Base-by-base conservation (phyloP, 768 basidiomycete species). In the Crassisporium funariophilum region DNA sequence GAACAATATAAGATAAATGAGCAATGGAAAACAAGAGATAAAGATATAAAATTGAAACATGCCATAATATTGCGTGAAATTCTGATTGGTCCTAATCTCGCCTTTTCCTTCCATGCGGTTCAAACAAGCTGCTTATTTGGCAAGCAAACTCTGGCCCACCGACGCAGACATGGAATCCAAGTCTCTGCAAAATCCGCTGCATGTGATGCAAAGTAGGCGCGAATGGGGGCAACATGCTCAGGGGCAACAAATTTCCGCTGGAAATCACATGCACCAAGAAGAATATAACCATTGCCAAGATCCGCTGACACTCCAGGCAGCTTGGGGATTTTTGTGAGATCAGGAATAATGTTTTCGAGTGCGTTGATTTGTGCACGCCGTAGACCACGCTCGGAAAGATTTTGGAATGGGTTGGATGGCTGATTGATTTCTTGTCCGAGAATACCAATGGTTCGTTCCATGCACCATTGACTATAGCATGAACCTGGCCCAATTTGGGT, bases 81-180 rank as follows among this genome's bases (percentile, higher is more conserved):
- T 4, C 65, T 49, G 5, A 63, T 17, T 10, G 60, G 50, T 16
- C 49, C 33, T 16, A 52, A 22, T 43, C 62, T 54, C 3, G 47
- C 49, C 8, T 38, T 22, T 44, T 72, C 72, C 43, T 65, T 67
- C 67, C 65, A 72, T 8, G 44, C 38, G 4, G 64, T 63, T 7
- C 64, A 51, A 0, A 57, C 68, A 29, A 65, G 58, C 47, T 72
- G 70, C 1, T 66, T 65, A 58, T 68, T 74, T 16, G 70, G 69
- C 5, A 72, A 60, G 31, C 44, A 52, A 17, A 71, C 52, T 5
- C 66, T 58, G 21, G 65, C 65, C 67, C 66, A 70, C 27, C 57
- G 46, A 11, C 25, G 36, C n/a, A 37, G 12, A 34, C 25, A 25
- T 33, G 37, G 31, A 31, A 45, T 12, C 24, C 38, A 43, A 21